Evolutionary conservation across 352 stramenopile species (phyloP), one percentile per base, ranked within the genome.

Genomic region (Thraustochytrium sp.): DNA sequence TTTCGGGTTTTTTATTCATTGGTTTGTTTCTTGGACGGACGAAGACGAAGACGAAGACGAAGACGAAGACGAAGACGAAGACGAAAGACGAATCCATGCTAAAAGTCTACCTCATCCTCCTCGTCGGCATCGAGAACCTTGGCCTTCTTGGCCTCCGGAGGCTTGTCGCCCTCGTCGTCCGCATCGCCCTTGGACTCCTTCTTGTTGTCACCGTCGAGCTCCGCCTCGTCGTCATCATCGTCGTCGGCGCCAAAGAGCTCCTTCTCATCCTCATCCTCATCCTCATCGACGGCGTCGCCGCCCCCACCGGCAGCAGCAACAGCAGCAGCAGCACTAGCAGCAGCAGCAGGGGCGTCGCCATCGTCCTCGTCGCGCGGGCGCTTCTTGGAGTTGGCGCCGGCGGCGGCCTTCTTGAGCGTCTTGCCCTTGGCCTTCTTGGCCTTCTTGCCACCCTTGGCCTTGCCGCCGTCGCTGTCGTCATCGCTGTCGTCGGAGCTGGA

Each of bases 61-160:
- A n/a, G n/a, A n/a, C n/a, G n/a, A n/a, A n/a, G n/a, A n/a, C n/a
- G n/a, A n/a, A n/a, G n/a, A n/a, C n/a, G n/a, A n/a, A n/a, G n/a
- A n/a, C n/a, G n/a, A n/a, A n/a, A n/a, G n/a, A n/a, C n/a, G n/a
- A n/a, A n/a, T n/a, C n/a, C n/a, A 23, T 63, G 54, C 64, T 75
- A 77, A 38, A 77, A 77, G 49, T 77, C 65, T 11, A 77, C 49
- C 65, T 77, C 65, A 11, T 77, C 46, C 65, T 77, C 65, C 13
- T 31, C 65, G 49, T 62, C 49, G 23, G 68, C 65, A 11, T 77
- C 65, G 23, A 77, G 42, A 44, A 62, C 49, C 42, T 62, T 55
- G 40, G 18, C 26, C 23, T 77, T 77, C 49, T 77, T 77, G 11
- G 65, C 34, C 29, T 23, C 65, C 11, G 65, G 42, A 46, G 8